phyloP scores from a whole-genome alignment of 345 rosid species.

The Eucalyptus victrix region DNA sequence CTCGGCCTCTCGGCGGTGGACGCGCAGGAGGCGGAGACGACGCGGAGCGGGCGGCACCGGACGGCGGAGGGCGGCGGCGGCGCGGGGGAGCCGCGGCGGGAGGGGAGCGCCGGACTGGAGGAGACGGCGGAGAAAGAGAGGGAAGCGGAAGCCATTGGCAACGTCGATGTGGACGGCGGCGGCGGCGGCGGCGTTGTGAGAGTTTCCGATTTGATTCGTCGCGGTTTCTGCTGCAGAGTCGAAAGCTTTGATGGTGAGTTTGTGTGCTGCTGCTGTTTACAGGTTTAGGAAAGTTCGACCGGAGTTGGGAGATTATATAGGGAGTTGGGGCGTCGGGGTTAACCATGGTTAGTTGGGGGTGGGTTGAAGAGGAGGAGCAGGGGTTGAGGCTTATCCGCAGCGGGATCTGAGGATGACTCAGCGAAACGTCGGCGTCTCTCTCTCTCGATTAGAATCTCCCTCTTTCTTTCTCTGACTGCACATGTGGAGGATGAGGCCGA shows the following conservation, averaged over 20 bases:
- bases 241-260: neutral
- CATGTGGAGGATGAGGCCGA: neutral
- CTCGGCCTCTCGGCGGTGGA: slow-evolving; percentile 28
- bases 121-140: slow-evolving; percentile 1
- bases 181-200: neutral
- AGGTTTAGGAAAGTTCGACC: neutral
- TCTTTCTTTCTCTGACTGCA: neutral
- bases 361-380: neutral
- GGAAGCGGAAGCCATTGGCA: slow-evolving; percentile 7
- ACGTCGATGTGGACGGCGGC: neutral
- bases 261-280: neutral
- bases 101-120: neutral
- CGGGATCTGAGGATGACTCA: neutral
- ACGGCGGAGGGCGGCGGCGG: neutral
- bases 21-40: slow-evolving; percentile 23
- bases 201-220: neutral
- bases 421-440: neutral
- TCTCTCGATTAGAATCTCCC: neutral
- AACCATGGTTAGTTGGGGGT: neutral
- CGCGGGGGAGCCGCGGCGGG: neutral
- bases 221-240: neutral
- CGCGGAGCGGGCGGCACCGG: slow-evolving; percentile 17
- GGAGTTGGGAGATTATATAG: neutral
- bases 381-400: neutral
- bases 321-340: neutral